A percentile compares a stretch with the other conserved stretches of the same genome.
phyloP scores from a whole-genome alignment of 176 grass and related monocot species.

The Poa annua region DNA sequence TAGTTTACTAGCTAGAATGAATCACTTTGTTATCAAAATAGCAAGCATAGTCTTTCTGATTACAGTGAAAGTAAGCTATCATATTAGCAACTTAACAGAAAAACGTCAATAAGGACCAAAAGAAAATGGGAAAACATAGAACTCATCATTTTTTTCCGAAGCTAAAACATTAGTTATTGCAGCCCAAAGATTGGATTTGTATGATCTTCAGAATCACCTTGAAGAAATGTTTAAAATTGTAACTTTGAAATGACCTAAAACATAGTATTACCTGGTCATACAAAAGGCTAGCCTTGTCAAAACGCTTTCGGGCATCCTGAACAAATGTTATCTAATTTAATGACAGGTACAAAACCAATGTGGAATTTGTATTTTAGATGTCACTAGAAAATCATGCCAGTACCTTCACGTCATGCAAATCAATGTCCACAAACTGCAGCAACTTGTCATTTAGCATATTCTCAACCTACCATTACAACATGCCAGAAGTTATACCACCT shows the following conservation, averaged over 20 bases:
- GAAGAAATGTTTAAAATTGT: neutral
- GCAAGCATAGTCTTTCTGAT: neutral
- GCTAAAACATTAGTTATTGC: neutral
- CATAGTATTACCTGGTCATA: conserved; percentile 83
- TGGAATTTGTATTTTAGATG: conserved; percentile 25
- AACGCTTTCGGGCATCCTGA: conserved; percentile 89
- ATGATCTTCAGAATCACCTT: conserved; percentile 13
- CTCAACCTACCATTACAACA: conserved; percentile 68
- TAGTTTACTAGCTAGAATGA: conserved; percentile 1
- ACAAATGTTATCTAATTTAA: conserved; percentile 40
- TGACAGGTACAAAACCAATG: conserved; percentile 29
- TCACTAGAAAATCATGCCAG: conserved; percentile 2
- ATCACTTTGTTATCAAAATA: neutral
- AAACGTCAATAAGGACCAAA: neutral
- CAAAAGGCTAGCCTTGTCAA: conserved; percentile 96
- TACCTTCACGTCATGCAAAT: conserved; percentile 98
- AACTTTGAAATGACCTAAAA: conserved; percentile 28
- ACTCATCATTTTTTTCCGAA: neutral
- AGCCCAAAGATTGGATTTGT: neutral
- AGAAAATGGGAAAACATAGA: neutral
- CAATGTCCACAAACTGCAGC: conserved; percentile 93
- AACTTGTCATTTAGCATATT: conserved; percentile 98
- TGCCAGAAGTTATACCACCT: conserved; percentile 36
- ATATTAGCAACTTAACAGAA: neutral
- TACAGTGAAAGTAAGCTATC: neutral